phyloP scores from a whole-genome alignment of 352 stramenopile genomes.

The Globisporangium canariense region DNA sequence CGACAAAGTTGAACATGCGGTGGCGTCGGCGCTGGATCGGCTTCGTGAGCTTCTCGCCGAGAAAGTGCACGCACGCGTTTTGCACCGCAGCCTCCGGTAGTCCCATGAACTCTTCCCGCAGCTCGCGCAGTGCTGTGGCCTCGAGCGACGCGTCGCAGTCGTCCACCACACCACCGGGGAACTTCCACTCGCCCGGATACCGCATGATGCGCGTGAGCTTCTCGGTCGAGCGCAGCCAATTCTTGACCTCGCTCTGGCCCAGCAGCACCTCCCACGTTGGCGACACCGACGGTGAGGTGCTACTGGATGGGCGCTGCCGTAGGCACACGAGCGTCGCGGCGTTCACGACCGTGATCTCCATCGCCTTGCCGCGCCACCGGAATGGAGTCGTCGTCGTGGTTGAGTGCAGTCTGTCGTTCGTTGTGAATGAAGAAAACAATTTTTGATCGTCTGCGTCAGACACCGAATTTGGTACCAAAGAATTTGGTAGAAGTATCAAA shows the following conservation, averaged over 20 bases:
- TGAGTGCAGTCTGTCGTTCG: not conserved
- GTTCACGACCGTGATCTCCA: constrained; percentile 17
- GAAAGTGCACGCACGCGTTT: constrained; percentile 27
- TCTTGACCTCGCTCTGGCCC: constrained; percentile 61
- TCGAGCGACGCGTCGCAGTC: constrained; percentile 31
- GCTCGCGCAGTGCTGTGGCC: constrained; percentile 40
- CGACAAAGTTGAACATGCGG: constrained; percentile 69
- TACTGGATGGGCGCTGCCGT: constrained; percentile 10
- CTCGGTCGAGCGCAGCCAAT: constrained; percentile 53
- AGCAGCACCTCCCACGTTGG: constrained; percentile 57
- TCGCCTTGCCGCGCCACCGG: constrained; percentile 2
- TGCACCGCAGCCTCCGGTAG: constrained; percentile 15
- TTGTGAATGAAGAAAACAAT: not conserved
- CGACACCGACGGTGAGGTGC: not conserved
- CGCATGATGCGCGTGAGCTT: constrained; percentile 46
- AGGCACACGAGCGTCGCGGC: constrained; percentile 26
- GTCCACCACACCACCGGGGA: constrained; percentile 50
- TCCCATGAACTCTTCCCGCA: constrained; percentile 57
- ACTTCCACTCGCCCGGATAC: constrained; percentile 70
- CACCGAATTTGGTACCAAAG: not conserved
- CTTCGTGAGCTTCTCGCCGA: constrained; percentile 43
- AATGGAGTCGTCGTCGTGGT: not conserved
- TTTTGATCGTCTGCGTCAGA: not conserved
- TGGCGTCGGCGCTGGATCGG: constrained; percentile 40
- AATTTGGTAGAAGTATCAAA: not conserved